Base-by-base conservation (phyloP, 106 monocot genomes). In the Platanthera zijinensis region DNA sequence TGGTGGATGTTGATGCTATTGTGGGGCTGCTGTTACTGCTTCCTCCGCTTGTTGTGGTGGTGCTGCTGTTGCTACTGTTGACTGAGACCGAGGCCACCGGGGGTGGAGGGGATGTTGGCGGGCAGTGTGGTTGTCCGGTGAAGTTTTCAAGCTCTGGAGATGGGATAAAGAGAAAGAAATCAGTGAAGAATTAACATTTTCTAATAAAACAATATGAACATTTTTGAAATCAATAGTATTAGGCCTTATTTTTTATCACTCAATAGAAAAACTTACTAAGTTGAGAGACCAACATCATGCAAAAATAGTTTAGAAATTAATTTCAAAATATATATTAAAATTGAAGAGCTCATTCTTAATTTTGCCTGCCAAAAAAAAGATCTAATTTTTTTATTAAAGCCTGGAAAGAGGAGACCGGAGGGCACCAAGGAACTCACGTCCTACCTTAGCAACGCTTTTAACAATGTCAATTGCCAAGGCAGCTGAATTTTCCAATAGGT, bases 21-120 rank as follows among this genome's bases (percentile, higher is more conserved):
- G 51, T 50, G 0, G 72, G 49, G 18, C 50, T 51, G 15, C 49
- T 72, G 18, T 72, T 72, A n/a, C 72, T 72, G 72, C 72, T 72
- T 19, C 72, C 72, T 10, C 72, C 72, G 22, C 72, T 72, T 50
- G 19, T 72, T 32, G 50, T 72, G 7, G 72, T 72, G 8, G 21
- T 21, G 51, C 72, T 72, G 51, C 72, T 72, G 18, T 12, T 72
- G 22, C 51, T 51, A 51, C 72, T 72, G 22, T 48, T 68, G 28
- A 32, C 67, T 9, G 67, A 68, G 6, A 13, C 32, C 30, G 66
- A 30, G 2, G 66, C 66, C 10, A 32, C 11, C 50, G 50, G 13
- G 0, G 19, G 18, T 19, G 50, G 48, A 1, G 67, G 67, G 22
- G 22, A 25, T 7, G 6, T 7, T 1, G 72, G 50, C 51, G 21